These are phyloP conservation scores for Kitagawia praeruptora DNA, from an alignment of 129 eudicot genomes.

Conservation along the genomic window DNA sequence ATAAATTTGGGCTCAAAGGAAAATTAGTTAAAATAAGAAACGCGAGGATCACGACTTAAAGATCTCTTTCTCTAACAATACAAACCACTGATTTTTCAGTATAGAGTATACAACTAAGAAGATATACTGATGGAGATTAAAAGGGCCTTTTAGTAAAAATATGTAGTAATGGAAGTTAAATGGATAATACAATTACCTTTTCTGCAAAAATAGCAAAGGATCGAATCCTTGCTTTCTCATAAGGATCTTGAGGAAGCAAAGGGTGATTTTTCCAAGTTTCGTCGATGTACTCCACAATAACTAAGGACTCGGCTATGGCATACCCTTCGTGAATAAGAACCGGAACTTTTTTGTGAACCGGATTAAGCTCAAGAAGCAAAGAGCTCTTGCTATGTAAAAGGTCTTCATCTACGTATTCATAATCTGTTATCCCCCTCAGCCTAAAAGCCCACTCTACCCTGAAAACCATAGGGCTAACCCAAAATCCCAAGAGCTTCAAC, in stretches of 20 bases:
- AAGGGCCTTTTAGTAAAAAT: too few relatives aligned
- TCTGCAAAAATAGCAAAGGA: conserved; percentile 26
- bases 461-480: conserved; percentile 19
- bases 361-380: conserved; percentile 19
- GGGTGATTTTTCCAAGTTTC: conserved; percentile 18
- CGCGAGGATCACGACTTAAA: too few relatives aligned
- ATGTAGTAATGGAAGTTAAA: too few relatives aligned
- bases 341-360: conserved; percentile 23
- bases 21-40: too few relatives aligned
- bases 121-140: too few relatives aligned
- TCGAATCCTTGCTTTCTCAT: conserved; percentile 19
- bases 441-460: conserved; percentile 15
- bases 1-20: too few relatives aligned
- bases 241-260: conserved; percentile 31
- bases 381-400: conserved; percentile 14
- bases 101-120: too few relatives aligned
- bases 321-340: conserved; percentile 21
- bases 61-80: too few relatives aligned
- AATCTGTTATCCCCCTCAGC: conserved; percentile 11
- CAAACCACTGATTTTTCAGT: too few relatives aligned
- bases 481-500: conserved; percentile 19
- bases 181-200: conserved; percentile 11
- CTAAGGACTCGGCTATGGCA: conserved; percentile 10
- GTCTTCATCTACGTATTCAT: conserved; percentile 20
- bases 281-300: conserved; percentile 27